Percentiles rank a stretch among this genome's conserved stretches.
phyloP scores from a whole-genome alignment of 768 basidiomycete species.

The Phaffia australis region DNA sequence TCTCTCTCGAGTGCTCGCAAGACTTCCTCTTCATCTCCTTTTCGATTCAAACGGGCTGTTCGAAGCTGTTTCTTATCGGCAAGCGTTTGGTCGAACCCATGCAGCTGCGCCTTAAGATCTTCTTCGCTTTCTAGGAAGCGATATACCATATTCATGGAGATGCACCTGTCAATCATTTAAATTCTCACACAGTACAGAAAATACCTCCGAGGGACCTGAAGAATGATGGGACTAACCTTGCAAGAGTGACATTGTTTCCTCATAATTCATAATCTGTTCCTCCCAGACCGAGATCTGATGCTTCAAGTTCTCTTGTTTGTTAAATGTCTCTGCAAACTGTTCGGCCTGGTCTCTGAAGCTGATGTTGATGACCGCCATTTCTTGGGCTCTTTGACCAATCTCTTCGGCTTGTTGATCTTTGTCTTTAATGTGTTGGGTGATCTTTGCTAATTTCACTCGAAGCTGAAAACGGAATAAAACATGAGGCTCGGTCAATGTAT shows the following conservation, averaged over 20 bases:
- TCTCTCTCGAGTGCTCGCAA: conserved; percentile 14
- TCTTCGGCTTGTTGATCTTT: conserved; percentile 68
- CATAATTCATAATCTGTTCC: conserved; percentile 23
- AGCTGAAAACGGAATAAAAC: conserved; percentile 37
- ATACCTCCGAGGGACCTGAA: neutral
- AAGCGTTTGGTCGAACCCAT: conserved; percentile 19
- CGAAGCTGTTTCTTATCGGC: conserved; percentile 13
- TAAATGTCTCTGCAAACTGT: conserved; percentile 74
- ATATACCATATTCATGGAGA: neutral
- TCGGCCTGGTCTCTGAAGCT: conserved; percentile 67
- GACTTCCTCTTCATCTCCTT: conserved; percentile 12
- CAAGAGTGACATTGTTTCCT: conserved; percentile 24
- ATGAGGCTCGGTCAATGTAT: too few species aligned
- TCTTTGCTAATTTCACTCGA: conserved; percentile 52
- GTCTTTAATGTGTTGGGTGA: conserved; percentile 51
- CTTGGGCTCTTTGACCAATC: conserved; percentile 55
- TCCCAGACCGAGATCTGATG: conserved; percentile 41
- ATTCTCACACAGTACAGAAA: neutral
- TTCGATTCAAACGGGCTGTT: conserved; percentile 9
- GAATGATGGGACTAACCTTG: conserved; percentile 4
- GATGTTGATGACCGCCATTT: conserved; percentile 45
- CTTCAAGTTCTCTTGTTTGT: conserved; percentile 55
- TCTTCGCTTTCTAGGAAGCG: conserved; percentile 13
- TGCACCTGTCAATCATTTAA: neutral
- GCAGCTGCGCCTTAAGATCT: conserved; percentile 4